Evolutionary conservation across 108 stramenopile species (phyloP).

Genomic region (Cylindrotheca closterium): DNA sequence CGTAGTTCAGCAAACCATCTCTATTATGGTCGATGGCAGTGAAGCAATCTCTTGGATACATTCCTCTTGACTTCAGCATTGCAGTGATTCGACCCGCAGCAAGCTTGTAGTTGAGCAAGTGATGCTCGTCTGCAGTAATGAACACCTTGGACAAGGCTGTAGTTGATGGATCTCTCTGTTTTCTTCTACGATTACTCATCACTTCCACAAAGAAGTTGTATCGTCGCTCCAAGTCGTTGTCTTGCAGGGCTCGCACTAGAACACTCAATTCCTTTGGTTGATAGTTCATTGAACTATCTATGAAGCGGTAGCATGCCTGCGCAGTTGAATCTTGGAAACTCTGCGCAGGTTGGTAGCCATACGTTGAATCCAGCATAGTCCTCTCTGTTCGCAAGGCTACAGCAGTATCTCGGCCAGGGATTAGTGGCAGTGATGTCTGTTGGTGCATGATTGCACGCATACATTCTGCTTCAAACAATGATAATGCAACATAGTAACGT

Average conservation of each 20-base stretch:
- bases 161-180: conserved; percentile 87
- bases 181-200: conserved; percentile 91
- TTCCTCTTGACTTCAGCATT: conserved; percentile 87
- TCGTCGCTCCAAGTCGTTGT: conserved; percentile 79
- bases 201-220: conserved; percentile 95
- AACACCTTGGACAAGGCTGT: conserved; percentile 94
- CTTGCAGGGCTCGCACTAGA: conserved; percentile 91
- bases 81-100: conserved; percentile 90
- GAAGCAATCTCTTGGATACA: conserved; percentile 96
- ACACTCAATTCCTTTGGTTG: conserved; percentile 85
- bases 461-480: conserved; percentile 94
- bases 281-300: conserved; percentile 93
- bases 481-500: conserved; percentile 92
- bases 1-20: conserved; percentile 89
- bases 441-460: conserved; percentile 93
- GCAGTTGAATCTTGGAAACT: conserved; percentile 89
- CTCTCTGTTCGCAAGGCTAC: conserved; percentile 80
- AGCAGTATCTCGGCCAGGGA: conserved; percentile 79
- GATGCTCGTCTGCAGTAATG: conserved; percentile 93
- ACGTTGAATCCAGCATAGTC: conserved; percentile 80
- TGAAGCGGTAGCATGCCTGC: conserved; percentile 92
- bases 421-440: conserved; percentile 61
- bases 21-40: conserved; percentile 92
- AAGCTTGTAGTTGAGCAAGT: conserved; percentile 92
- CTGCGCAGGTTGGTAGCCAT: conserved; percentile 79